Evolutionary conservation across 768 basidiomycete genomes (phyloP).

Genomic region (Boletus coccyginus): DNA sequence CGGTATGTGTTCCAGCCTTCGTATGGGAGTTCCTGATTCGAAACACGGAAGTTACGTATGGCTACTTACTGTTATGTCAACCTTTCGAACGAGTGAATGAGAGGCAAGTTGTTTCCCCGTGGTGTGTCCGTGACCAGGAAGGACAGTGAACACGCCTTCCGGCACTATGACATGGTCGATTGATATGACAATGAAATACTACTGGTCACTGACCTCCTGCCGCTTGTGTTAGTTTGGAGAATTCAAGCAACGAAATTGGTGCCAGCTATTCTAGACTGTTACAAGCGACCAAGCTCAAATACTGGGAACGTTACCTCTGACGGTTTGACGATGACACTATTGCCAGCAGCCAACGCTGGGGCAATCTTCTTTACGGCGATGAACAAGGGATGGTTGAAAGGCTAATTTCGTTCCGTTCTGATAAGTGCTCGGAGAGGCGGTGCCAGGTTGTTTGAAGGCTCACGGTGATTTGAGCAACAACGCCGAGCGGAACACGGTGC

Average conservation of each 20-base stretch:
- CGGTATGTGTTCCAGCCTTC: slow-evolving; percentile 77
- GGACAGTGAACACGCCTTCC: slow-evolving; percentile 63
- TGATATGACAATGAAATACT: neutral
- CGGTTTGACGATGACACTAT: slow-evolving; percentile 79
- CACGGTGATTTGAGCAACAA: slow-evolving; percentile 88
- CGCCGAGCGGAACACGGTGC: slow-evolving; percentile 75
- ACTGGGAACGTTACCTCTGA: slow-evolving; percentile 51
- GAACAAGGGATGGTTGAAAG: slow-evolving; percentile 87
- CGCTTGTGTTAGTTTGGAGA: slow-evolving; percentile 58
- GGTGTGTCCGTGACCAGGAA: slow-evolving; percentile 67
- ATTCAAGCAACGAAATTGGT: slow-evolving; percentile 77
- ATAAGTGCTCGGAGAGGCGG: neutral
- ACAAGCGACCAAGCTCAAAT: neutral
- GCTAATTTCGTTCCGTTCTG: slow-evolving; percentile 39
- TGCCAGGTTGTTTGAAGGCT: slow-evolving; percentile 15
- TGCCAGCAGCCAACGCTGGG: slow-evolving; percentile 81
- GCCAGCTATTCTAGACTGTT: slow-evolving; percentile 48
- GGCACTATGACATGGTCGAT: slow-evolving; percentile 53
- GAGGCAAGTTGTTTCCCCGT: slow-evolving; percentile 66
- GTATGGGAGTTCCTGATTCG: neutral
- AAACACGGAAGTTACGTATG: neutral
- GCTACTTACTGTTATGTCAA: slow-evolving; percentile 72
- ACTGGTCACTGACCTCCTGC: slow-evolving; percentile 56
- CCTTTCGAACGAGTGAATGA: slow-evolving; percentile 69
- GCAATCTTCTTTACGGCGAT: slow-evolving; percentile 90